A percentile compares a stretch with the other conserved stretches of the same genome.
Conservation (phyloP, 148 eudicot genomes). For the Salicornia ramosissima region DNA sequence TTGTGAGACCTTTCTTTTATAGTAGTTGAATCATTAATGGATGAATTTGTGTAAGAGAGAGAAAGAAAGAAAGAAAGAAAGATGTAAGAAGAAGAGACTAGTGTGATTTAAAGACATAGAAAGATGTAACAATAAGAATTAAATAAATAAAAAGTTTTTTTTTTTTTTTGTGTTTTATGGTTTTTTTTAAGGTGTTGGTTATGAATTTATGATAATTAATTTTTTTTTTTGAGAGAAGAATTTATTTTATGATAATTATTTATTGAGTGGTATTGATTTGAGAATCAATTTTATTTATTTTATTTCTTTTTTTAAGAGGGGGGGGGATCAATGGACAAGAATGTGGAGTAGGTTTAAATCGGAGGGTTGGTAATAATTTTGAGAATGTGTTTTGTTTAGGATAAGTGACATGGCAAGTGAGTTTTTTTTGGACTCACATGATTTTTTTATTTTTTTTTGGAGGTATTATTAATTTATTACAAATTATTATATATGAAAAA, state of each 20-base stretch:
- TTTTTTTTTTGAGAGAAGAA: not conserved
- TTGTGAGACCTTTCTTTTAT: too few relatives aligned
- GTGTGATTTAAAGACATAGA: not conserved
- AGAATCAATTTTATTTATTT: too few relatives aligned
- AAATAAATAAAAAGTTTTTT: not conserved
- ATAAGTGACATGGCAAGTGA: slow-evolving; percentile 20
- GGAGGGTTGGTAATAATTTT: not conserved
- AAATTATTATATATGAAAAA: too few relatives aligned
- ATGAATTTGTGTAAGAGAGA: too few relatives aligned
- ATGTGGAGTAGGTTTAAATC: not conserved
- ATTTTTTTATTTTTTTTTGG: not conserved
- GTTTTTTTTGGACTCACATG: not conserved
- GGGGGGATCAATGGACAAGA: slow-evolving; percentile 5
- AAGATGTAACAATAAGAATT: too few relatives aligned
- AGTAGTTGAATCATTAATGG: too few relatives aligned
- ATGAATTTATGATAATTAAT: not conserved
- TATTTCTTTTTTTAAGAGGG: not conserved
- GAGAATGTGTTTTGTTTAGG: not conserved
- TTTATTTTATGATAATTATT: too few relatives aligned
- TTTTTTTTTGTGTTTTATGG: not conserved
- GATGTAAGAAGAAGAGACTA: slow-evolving; percentile 2
- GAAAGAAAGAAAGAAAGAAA: slow-evolving; percentile 16
- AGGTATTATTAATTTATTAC: too few relatives aligned
- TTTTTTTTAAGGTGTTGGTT: too few relatives aligned
- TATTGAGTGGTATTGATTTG: not conserved